A percentile compares a stretch with the other conserved stretches of the same genome.
These are phyloP conservation scores for Nitzschia putrida DNA, from an alignment of 108 stramenopile genomes.

Conservation along the genomic window DNA sequence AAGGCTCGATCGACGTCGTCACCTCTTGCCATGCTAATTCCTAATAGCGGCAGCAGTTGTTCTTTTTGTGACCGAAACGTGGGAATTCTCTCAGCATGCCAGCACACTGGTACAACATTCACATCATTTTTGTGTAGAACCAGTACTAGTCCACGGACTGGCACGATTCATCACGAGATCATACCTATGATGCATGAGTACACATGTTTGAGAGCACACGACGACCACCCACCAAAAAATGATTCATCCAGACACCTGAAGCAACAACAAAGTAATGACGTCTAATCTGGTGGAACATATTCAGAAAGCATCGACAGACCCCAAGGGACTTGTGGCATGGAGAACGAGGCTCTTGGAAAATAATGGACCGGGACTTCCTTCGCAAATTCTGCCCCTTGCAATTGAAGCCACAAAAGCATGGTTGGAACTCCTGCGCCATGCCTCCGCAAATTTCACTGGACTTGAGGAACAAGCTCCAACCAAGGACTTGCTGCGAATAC, in stretches of 20 bases:
- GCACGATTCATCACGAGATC: background rate
- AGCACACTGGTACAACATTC: too few relatives aligned
- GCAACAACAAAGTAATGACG: background rate
- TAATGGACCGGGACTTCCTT: slow-evolving; percentile 18
- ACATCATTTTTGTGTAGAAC: too few relatives aligned
- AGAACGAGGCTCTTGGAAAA: slow-evolving; percentile 19
- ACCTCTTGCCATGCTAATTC: too few relatives aligned
- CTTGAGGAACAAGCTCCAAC: background rate
- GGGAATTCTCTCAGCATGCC: background rate
- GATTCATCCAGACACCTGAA: too few relatives aligned
- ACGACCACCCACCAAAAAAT: background rate
- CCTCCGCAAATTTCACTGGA: background rate
- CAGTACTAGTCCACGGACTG: background rate
- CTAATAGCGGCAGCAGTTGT: background rate
- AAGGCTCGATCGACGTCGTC: too few relatives aligned
- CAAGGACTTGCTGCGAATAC: background rate
- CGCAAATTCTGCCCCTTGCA: slow-evolving; percentile 30
- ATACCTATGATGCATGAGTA: background rate
- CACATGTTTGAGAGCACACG: background rate
- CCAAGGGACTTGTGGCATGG: slow-evolving; percentile 8
- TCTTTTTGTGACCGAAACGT: slow-evolving; percentile 9
- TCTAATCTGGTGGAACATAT: slow-evolving; percentile 1
- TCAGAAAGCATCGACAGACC: slow-evolving; percentile 10
- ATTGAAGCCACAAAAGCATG: slow-evolving; percentile 2
- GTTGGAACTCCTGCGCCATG: background rate